These are phyloP conservation scores for Termitomyces sp. DNA, from an alignment of 768 basidiomycete species.

Conservation along the genomic window DNA sequence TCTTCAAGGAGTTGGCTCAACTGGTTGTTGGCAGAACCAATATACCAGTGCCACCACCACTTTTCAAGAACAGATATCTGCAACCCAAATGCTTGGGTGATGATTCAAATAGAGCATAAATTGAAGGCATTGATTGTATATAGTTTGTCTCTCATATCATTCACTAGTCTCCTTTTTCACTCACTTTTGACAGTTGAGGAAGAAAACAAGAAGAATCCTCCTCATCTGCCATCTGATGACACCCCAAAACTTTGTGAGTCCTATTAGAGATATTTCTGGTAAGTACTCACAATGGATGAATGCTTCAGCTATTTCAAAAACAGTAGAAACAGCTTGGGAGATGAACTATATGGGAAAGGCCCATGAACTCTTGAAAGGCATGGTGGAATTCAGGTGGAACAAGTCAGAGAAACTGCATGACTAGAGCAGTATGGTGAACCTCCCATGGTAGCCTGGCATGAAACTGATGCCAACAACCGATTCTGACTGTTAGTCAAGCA, in stretches of 20 bases:
- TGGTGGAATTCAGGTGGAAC: neutral
- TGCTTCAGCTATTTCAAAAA: neutral
- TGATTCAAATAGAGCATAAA: fast-evolving
- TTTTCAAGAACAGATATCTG: neutral
- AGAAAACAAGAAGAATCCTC: neutral
- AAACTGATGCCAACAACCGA: too few species aligned
- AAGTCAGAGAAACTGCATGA: neutral
- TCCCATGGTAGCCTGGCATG: too few species aligned
- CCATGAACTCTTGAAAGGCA: neutral
- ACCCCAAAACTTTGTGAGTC: neutral
- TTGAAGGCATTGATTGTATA: neutral
- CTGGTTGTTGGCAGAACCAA: neutral
- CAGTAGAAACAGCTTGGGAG: neutral
- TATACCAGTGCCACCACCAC: neutral
- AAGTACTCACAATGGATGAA: neutral
- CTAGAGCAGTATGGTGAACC: too few species aligned
- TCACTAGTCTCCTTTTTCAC: neutral
- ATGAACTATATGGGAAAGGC: neutral
- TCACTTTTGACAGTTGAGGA: neutral
- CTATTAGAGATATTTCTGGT: too few species aligned
- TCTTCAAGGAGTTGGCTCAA: neutral
- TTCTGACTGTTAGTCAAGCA: too few species aligned
- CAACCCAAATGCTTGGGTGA: neutral
- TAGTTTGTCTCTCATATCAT: neutral
- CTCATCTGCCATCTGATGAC: neutral